A percentile compares a stretch with the other conserved stretches of the same genome.
These are phyloP conservation scores for Asterionellopsis glacialis DNA, from an alignment of 108 stramenopile species.

Conservation along the genomic window DNA sequence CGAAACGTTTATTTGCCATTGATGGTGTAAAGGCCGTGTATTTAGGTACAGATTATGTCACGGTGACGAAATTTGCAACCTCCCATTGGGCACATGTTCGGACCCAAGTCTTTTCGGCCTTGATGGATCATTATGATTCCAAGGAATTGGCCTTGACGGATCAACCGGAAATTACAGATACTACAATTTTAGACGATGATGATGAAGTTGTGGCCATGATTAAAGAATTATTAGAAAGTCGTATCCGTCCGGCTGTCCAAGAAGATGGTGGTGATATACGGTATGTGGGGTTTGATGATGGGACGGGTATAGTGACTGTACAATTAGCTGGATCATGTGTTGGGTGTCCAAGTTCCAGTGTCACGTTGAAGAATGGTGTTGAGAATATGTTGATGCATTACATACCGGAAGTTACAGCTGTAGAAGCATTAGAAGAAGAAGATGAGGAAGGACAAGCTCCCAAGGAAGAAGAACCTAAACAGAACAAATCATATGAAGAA, in stretches of 20 bases:
- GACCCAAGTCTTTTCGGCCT: slow-evolving; percentile 78
- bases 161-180: slow-evolving; percentile 81
- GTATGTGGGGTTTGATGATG: slow-evolving; percentile 84
- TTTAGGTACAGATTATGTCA: slow-evolving; percentile 90
- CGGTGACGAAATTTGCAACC: slow-evolving; percentile 93
- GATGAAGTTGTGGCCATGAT: slow-evolving; percentile 98
- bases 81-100: slow-evolving; percentile 81
- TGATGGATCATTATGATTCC: slow-evolving; percentile 93
- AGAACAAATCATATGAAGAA: slow-evolving; percentile 80
- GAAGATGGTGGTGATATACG: slow-evolving; percentile 99
- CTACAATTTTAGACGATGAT: slow-evolving; percentile 93
- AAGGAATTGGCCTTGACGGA: slow-evolving; percentile 56
- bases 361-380: slow-evolving; percentile 97
- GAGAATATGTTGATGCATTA: slow-evolving; percentile 99
- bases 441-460: slow-evolving; percentile 26
- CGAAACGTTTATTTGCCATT: slow-evolving; percentile 73
- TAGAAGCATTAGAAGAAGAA: slow-evolving; percentile 81
- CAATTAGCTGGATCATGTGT: slow-evolving; percentile 89
- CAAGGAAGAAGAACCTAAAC: slow-evolving; percentile 27
- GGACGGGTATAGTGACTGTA: slow-evolving; percentile 79
- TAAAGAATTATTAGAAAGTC: slow-evolving; percentile 95
- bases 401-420: slow-evolving; percentile 93
- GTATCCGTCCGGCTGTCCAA: slow-evolving; percentile 97
- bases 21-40: slow-evolving; percentile 94
- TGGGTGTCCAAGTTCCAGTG: slow-evolving; percentile 92